Conservation (phyloP, 805 yeast genomes). For the Saccharomycopsis sp. region DNA sequence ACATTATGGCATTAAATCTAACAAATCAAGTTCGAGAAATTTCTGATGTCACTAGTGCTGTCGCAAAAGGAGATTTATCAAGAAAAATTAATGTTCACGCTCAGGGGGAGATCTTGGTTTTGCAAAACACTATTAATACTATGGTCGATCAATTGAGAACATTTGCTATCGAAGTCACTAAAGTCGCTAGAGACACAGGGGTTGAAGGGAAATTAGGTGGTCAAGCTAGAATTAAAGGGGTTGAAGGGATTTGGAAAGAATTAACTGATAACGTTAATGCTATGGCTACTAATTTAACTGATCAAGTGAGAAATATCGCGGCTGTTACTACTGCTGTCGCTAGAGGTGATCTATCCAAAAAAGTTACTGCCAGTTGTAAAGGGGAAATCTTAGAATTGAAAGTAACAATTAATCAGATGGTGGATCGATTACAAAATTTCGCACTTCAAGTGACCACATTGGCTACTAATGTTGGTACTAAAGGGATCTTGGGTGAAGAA, state of each 20-base stretch:
- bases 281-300: slow-evolving; percentile 82
- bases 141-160: slow-evolving; percentile 83
- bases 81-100: slow-evolving; percentile 85
- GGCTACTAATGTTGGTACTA: slow-evolving; percentile 85
- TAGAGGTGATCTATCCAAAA: slow-evolving; percentile 71
- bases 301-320: slow-evolving; percentile 82
- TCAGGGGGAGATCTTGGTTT: slow-evolving; percentile 80
- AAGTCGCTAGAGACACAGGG: slow-evolving; percentile 86
- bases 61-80: slow-evolving; percentile 78
- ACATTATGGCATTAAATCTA: slow-evolving; percentile 48
- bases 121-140: slow-evolving; percentile 80
- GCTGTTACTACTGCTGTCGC: slow-evolving; percentile 87
- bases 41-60: slow-evolving; percentile 85
- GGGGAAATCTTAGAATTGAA: slow-evolving; percentile 75
- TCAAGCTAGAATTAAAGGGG: slow-evolving; percentile 72
- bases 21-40: slow-evolving; percentile 48
- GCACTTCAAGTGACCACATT: slow-evolving; percentile 78
- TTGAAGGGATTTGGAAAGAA: slow-evolving; percentile 84
- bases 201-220: slow-evolving; percentile 89
- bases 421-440: slow-evolving; percentile 77
- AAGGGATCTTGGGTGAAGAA: slow-evolving; percentile 86
- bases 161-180: slow-evolving; percentile 79
- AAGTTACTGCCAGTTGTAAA: slow-evolving; percentile 80
- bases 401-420: slow-evolving; percentile 78
- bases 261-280: slow-evolving; percentile 83